These are phyloP conservation scores for Platanthera guangdongensis DNA, from an alignment of 106 monocot genomes.

Conservation along the genomic window DNA sequence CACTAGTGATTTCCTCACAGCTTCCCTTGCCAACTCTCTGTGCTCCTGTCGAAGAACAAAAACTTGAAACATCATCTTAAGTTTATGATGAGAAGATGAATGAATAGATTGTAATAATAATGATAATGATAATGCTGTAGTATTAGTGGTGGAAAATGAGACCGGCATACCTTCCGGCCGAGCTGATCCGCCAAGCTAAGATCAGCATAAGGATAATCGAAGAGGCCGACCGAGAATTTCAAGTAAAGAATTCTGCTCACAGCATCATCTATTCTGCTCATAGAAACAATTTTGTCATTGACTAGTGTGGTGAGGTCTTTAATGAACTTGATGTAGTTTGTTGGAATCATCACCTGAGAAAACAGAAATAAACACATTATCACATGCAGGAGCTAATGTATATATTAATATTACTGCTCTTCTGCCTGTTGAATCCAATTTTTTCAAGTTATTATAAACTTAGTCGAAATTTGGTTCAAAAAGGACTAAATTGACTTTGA, in stretches of 20 bases:
- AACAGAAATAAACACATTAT: too few relatives aligned
- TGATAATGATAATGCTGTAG: too few relatives aligned
- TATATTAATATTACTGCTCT: too few relatives aligned
- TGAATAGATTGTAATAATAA: neutral
- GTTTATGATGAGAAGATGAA: neutral
- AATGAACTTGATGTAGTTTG: slow-evolving; percentile 38
- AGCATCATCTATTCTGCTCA: slow-evolving; percentile 85
- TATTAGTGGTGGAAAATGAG: neutral
- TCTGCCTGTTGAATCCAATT: too few relatives aligned
- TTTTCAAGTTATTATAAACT: too few relatives aligned
- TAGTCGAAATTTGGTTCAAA: too few relatives aligned
- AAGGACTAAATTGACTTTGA: too few relatives aligned
- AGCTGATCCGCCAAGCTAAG: slow-evolving; percentile 46
- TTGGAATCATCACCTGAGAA: slow-evolving; percentile 73
- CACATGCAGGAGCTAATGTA: too few relatives aligned
- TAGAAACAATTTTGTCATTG: slow-evolving; percentile 38
- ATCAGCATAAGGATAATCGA: slow-evolving; percentile 71
- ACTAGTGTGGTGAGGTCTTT: slow-evolving; percentile 39
- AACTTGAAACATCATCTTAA: neutral
- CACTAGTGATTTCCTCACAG: slow-evolving; percentile 84
- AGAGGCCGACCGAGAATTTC: slow-evolving; percentile 79
- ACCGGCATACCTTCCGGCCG: slow-evolving; percentile 43
- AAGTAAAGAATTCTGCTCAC: slow-evolving; percentile 72
- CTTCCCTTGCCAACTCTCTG: slow-evolving; percentile 77
- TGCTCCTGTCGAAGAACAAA: slow-evolving; percentile 48